Evolutionary conservation across 805 yeast genomes (phyloP), one percentile per base, ranked within the genome.

Genomic region (Saccharomycopsis vini): DNA sequence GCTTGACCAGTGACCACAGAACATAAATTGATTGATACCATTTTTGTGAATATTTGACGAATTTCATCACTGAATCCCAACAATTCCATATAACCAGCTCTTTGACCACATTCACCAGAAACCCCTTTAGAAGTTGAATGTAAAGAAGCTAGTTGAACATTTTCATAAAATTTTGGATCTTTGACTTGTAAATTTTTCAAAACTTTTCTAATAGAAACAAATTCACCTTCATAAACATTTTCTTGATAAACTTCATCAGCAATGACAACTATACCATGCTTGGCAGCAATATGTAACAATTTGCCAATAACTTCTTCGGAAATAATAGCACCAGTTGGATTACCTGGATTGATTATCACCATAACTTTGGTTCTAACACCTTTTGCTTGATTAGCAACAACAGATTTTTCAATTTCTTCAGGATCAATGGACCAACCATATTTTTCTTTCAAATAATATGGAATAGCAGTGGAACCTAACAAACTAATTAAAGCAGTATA

Each of bases 231-330:
- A 64, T 83, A 90, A 19, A 92, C 72, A 57, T 92, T 92, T 56
- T 85, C 94, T 66, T 92, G 99, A 66, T 92, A 92, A 20, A 92
- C 99, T 66, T 92, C 99, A 66, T 92, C 99, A 12, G 98, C 97
- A 51, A 92, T 81, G 40, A 92, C 72, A 2, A 88, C 90, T 13
- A 92, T 61, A 35, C 95, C 88, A 52, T 87, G 66, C 57, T 81
- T 79, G 15, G 95, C 94, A 26, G 96, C 95, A 45, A 90, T 73
- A 31, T 73, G 69, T 46, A 92, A 68, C 43, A 92, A 72, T 35
- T 79, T 81, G 34, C 69, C 76, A 56, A 92, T 87, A 50, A 80
- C 78, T 4, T 72, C 73, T 40, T 68, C 69, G 7, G 73, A 62
- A 46, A 92, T 68, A 43, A 88, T 77, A 1, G 95, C 75, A 35